Conservation (phyloP, 2,329 filamentous ascomycete species). For the Botrytis porri region DNA sequence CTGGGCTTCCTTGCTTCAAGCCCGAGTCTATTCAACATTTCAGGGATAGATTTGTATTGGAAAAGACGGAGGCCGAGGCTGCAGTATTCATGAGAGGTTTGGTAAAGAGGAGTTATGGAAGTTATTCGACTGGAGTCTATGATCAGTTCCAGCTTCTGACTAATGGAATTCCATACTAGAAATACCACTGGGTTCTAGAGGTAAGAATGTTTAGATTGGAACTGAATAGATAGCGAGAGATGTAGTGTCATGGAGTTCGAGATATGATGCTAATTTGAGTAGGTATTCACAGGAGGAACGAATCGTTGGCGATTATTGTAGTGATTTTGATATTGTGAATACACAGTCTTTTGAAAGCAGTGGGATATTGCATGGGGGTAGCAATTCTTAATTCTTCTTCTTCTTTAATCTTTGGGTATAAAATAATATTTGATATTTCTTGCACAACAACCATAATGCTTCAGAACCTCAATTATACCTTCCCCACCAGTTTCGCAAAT, state of each 20-base stretch:
- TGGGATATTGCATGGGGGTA: background rate
- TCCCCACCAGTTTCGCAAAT: background rate
- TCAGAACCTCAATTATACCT: background rate
- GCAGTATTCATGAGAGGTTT: constrained; percentile 90
- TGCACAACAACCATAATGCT: background rate
- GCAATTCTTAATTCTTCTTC: background rate
- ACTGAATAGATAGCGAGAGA: background rate
- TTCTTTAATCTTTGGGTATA: background rate
- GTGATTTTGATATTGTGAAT: background rate
- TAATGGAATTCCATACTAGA: constrained; percentile 84
- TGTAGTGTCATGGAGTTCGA: background rate
- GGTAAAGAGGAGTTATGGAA: constrained; percentile 85
- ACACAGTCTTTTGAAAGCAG: background rate
- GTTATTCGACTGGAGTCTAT: constrained; percentile 90
- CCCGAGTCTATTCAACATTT: constrained; percentile 93
- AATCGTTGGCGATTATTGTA: background rate
- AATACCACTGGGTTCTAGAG: background rate
- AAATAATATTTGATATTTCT: background rate
- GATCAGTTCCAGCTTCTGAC: constrained; percentile 97
- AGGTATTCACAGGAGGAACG: background rate
- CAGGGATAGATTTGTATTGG: constrained; percentile 85
- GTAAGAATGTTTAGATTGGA: background rate
- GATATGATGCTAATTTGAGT: background rate
- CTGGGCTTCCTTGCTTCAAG: constrained; percentile 95
- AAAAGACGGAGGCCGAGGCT: constrained; percentile 87